Conservation (phyloP, 805 yeast species). For the Hanseniaspora occidentalis region DNA sequence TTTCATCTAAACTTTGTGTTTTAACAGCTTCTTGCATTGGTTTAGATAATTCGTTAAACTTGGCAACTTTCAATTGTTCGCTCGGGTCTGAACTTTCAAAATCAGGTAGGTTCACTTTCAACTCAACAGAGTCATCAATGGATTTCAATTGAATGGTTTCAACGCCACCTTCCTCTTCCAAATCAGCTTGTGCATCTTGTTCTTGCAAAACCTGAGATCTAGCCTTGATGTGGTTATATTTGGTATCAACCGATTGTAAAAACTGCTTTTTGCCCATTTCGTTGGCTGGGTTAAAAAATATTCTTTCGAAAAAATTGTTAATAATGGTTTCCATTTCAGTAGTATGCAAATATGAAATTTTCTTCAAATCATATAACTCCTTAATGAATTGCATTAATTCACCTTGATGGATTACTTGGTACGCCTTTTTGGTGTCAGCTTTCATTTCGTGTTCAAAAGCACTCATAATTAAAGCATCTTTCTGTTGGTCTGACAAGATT, state of each 20-base stretch:
- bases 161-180: constrained; percentile 36
- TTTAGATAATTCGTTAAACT: constrained; percentile 45
- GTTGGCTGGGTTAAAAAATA: constrained; percentile 25
- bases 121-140: constrained; percentile 69
- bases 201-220: constrained; percentile 59
- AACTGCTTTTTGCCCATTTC: constrained; percentile 63
- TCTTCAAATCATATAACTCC: constrained; percentile 22
- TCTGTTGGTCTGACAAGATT: constrained; percentile 71
- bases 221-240: constrained; percentile 58
- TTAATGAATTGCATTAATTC: constrained; percentile 62
- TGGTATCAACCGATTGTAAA: constrained; percentile 57
- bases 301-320: constrained; percentile 53
- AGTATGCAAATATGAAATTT: constrained; percentile 18
- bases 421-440: constrained; percentile 41
- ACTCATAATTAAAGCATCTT: constrained; percentile 84
- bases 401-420: constrained; percentile 67
- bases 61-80: constrained; percentile 32
- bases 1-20: constrained; percentile 59
- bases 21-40: constrained; percentile 66
- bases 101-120: constrained; percentile 58
- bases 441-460: constrained; percentile 76
- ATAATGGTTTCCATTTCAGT: constrained; percentile 33
- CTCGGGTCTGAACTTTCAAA: constrained; percentile 37
- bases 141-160: constrained; percentile 81
- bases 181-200: constrained; percentile 29